Evolutionary conservation across 495 filamentous ascomycete species (phyloP).

Genomic region (Penicillium pulvis): DNA sequence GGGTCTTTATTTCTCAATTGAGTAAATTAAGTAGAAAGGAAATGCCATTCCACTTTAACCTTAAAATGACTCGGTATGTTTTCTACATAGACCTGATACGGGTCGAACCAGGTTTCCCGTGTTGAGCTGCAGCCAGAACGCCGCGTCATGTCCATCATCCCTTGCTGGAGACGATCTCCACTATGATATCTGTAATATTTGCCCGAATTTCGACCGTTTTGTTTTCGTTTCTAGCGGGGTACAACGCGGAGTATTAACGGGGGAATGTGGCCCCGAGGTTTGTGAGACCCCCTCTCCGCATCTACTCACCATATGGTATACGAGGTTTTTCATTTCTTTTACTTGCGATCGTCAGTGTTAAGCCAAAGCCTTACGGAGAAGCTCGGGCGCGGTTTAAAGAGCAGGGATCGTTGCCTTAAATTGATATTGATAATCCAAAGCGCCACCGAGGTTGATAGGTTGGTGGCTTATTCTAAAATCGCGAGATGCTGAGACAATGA

Average conservation of each 20-base stretch:
- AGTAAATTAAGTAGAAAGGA: background rate
- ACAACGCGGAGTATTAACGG: conserved; percentile 19
- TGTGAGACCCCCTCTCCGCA: background rate
- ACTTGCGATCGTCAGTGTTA: background rate
- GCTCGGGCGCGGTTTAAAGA: background rate
- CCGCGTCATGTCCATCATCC: conserved; percentile 26
- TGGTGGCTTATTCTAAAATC: background rate
- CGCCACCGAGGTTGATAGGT: conserved; percentile 1
- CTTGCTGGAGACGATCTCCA: conserved; percentile 16
- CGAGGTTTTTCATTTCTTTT: background rate
- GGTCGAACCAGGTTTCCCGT: conserved; percentile 6
- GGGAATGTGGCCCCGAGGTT: conserved; percentile 6
- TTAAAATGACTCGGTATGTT: background rate
- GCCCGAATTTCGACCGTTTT: conserved; percentile 9
- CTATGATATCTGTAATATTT: conserved; percentile 7
- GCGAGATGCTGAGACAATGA: conserved; percentile 8
- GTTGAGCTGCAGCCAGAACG: conserved; percentile 2
- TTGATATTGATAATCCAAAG: background rate
- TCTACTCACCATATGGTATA: background rate
- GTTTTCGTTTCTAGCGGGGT: conserved; percentile 14
- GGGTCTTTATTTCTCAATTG: background rate
- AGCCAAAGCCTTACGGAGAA: background rate
- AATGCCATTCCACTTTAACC: background rate
- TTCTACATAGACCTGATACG: background rate
- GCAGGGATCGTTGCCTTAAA: background rate